These are phyloP conservation scores for Daldinia grandis DNA, from an alignment of 495 filamentous ascomycete species.

Conservation along the genomic window DNA sequence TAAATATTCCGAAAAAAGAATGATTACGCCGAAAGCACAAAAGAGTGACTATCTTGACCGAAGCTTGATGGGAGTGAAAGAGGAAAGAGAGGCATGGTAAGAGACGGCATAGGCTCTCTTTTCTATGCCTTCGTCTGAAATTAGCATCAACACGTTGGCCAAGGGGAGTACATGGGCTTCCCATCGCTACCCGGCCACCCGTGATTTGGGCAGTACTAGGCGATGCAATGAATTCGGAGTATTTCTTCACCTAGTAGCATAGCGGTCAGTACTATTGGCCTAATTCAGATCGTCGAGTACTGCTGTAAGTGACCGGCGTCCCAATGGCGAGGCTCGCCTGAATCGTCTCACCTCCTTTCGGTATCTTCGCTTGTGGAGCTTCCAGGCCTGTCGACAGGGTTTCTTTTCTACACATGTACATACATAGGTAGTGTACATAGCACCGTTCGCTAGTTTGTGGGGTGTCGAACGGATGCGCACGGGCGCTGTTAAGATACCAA, in stretches of 20 bases:
- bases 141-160: conserved; percentile 34
- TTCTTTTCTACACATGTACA: conserved; percentile 7
- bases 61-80: conserved; percentile 44
- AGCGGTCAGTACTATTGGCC: conserved; percentile 33
- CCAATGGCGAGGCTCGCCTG: conserved; percentile 33
- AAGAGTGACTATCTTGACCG: conserved; percentile 44
- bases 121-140: conserved; percentile 43
- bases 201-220: conserved; percentile 29
- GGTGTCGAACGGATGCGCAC: conserved; percentile 28
- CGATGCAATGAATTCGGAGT: conserved; percentile 6
- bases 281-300: conserved; percentile 40
- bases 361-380: conserved; percentile 17
- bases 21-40: conserved; percentile 44
- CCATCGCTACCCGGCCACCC: conserved; percentile 31
- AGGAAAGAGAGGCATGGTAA: conserved; percentile 1
- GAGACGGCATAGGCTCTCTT: conserved; percentile 38
- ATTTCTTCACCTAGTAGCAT: conserved; percentile 13
- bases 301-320: background rate
- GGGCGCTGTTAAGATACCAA: conserved; percentile 9
- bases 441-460: conserved; percentile 29
- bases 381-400: conserved; percentile 17
- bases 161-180: conserved; percentile 18
- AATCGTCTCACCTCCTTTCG: conserved; percentile 21
- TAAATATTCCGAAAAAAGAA: conserved; percentile 42
- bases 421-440: too few relatives aligned